These are phyloP conservation scores for Curvularia lunata DNA, from an alignment of 2,329 filamentous ascomycete species.

Conservation along the genomic window DNA sequence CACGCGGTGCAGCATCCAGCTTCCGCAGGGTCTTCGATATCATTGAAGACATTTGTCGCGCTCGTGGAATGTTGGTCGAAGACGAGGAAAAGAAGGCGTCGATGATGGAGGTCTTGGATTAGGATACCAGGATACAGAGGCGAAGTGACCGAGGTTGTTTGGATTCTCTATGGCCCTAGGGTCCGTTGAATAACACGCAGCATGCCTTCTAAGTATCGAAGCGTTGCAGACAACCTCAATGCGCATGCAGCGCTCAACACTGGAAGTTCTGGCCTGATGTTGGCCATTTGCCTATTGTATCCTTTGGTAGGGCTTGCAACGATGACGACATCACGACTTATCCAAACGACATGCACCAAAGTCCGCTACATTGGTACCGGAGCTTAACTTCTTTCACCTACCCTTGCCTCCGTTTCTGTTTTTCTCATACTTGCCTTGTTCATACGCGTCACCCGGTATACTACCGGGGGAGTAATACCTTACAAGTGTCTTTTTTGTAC, in stretches of 20 bases:
- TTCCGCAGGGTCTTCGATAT: constrained; percentile 84
- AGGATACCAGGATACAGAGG: constrained; percentile 18
- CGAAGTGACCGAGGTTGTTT: constrained; percentile 8
- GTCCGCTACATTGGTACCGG: not conserved
- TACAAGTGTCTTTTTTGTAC: not conserved
- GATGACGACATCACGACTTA: not conserved
- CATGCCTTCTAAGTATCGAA: not conserved
- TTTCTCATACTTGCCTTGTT: not conserved
- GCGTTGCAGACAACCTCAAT: constrained; percentile 1
- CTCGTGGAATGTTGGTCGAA: constrained; percentile 70
- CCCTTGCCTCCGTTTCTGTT: too few species aligned
- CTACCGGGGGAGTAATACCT: not conserved
- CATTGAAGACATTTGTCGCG: constrained; percentile 71
- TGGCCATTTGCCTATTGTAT: constrained; percentile 10
- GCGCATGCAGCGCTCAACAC: not conserved
- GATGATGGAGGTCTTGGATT: constrained; percentile 52
- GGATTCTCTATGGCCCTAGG: constrained; percentile 8
- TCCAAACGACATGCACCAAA: not conserved
- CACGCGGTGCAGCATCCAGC: constrained; percentile 87
- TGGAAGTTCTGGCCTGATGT: constrained; percentile 11
- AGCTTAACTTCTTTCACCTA: not conserved
- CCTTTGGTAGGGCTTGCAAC: constrained; percentile 5
- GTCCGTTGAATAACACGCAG: not conserved
- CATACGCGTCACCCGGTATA: not conserved
- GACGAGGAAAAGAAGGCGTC: constrained; percentile 56